Percentiles rank a stretch among this genome's conserved stretches.
Conservation (phyloP, 2,329 filamentous ascomycete genomes). For the Neoscytalidium dimidiatum region DNA sequence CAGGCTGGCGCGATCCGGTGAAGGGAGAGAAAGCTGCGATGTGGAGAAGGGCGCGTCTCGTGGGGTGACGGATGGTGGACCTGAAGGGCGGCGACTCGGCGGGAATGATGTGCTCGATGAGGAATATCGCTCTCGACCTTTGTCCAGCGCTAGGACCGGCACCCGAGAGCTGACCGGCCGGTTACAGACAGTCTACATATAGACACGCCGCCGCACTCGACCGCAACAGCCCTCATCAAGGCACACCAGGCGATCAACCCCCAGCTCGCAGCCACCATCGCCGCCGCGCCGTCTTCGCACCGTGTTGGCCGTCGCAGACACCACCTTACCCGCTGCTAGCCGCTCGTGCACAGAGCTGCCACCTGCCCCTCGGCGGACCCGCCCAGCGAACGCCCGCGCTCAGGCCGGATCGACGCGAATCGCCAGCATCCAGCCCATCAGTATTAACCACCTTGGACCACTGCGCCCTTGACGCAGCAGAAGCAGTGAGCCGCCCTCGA, state of each 20-base stretch:
- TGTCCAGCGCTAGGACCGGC: background rate
- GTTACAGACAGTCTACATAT: background rate
- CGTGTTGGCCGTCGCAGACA: background rate
- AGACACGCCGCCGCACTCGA: background rate
- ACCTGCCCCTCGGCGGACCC: conserved; percentile 8
- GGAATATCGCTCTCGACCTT: conserved; percentile 19
- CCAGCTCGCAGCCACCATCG: conserved; percentile 2
- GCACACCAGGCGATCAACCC: background rate
- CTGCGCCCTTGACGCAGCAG: background rate
- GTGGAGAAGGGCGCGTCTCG: conserved; percentile 10
- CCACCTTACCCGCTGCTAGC: conserved; percentile 3
- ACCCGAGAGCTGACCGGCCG: background rate
- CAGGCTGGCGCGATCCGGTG: conserved; percentile 8
- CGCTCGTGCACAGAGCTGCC: conserved; percentile 14
- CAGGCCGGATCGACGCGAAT: conserved; percentile 6
- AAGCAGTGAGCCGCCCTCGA: background rate
- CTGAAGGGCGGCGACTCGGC: conserved; percentile 14
- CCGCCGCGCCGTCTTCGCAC: background rate
- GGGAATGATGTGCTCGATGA: conserved; percentile 16
- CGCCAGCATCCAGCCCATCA: background rate
- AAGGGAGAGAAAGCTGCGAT: background rate
- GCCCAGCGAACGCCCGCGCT: background rate
- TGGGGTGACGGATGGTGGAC: conserved; percentile 15
- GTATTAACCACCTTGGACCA: background rate
- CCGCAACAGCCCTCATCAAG: background rate